phyloP scores from a whole-genome alignment of 1,284 basidiomycete genomes.

The Fomitiporia mediterranea region DNA sequence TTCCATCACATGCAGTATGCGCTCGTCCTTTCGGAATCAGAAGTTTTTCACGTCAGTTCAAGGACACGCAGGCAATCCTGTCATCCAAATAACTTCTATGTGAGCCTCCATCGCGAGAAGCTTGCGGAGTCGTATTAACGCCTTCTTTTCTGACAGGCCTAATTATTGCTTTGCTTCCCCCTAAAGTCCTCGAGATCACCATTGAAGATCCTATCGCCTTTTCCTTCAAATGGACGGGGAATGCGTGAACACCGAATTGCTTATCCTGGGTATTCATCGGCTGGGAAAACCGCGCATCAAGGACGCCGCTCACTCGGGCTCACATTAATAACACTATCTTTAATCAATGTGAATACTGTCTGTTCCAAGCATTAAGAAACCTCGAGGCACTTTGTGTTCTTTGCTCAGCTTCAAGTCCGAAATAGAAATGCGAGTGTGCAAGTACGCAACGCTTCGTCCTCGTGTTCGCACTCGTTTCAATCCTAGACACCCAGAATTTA shows the following conservation, averaged over 20 bases:
- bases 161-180: conserved; percentile 2
- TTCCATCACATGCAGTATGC: conserved; percentile 14
- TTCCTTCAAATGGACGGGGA: background rate
- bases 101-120: conserved; percentile 15
- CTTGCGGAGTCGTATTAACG: conserved; percentile 5
- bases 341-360: no score
- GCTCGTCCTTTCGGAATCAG: conserved; percentile 19
- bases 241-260: background rate
- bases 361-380: no score
- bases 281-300: no score
- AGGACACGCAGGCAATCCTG: background rate
- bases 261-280: no score
- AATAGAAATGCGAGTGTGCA: no score
- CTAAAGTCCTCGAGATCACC: conserved; percentile 1
- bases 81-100: conserved; percentile 10
- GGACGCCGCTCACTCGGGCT: no score
- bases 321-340: no score
- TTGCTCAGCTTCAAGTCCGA: no score
- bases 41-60: background rate
- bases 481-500: no score
- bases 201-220: background rate
- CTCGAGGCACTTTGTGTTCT: no score
- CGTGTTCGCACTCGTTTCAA: no score
- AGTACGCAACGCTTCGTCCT: no score
- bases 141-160: conserved; percentile 1